Percentiles rank a stretch among this genome's conserved stretches.
Evolutionary conservation across 345 rosid species (phyloP).

Genomic region (Brassica juncea): DNA sequence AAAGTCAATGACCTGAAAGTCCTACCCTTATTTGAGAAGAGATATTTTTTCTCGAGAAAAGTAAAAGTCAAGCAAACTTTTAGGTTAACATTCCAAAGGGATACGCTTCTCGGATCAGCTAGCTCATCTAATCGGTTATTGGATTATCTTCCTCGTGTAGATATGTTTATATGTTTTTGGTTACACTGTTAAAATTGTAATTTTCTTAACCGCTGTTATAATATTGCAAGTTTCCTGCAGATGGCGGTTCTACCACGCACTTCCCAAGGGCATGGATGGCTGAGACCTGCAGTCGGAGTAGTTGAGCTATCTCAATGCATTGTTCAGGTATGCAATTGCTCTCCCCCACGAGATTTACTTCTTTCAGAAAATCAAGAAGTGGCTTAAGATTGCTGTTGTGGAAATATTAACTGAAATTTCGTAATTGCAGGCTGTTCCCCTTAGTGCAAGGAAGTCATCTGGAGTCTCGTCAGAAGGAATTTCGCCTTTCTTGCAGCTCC

Average conservation of each 20-base stretch:
- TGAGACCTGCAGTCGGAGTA: slow-evolving; percentile 95
- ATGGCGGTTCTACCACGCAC: slow-evolving; percentile 93
- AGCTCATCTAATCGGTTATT: slow-evolving; percentile 7
- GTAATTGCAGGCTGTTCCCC: slow-evolving; percentile 85
- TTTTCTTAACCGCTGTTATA: slow-evolving; percentile 8
- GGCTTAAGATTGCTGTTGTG: slow-evolving; percentile 18
- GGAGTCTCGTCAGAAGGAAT: slow-evolving; percentile 88
- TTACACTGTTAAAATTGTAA: neutral
- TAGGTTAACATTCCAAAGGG: slow-evolving; percentile 10
- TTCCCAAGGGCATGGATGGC: slow-evolving; percentile 96
- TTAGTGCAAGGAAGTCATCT: slow-evolving; percentile 83
- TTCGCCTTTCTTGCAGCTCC: slow-evolving; percentile 95
- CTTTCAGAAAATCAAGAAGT: slow-evolving; percentile 11
- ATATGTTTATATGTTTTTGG: slow-evolving; percentile 2
- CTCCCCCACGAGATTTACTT: neutral
- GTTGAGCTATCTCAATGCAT: slow-evolving; percentile 95
- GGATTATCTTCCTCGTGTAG: slow-evolving; percentile 7
- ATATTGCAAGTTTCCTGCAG: slow-evolving; percentile 45
- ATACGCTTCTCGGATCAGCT: neutral
- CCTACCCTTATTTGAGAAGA: slow-evolving; percentile 1
- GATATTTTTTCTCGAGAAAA: neutral
- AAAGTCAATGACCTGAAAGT: slow-evolving; percentile 9
- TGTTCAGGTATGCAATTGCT: slow-evolving; percentile 66
- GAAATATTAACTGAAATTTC: slow-evolving; percentile 14
- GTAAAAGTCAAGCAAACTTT: neutral